Conservation (phyloP, 352 stramenopile genomes). For the Pythium folliculosum region DNA sequence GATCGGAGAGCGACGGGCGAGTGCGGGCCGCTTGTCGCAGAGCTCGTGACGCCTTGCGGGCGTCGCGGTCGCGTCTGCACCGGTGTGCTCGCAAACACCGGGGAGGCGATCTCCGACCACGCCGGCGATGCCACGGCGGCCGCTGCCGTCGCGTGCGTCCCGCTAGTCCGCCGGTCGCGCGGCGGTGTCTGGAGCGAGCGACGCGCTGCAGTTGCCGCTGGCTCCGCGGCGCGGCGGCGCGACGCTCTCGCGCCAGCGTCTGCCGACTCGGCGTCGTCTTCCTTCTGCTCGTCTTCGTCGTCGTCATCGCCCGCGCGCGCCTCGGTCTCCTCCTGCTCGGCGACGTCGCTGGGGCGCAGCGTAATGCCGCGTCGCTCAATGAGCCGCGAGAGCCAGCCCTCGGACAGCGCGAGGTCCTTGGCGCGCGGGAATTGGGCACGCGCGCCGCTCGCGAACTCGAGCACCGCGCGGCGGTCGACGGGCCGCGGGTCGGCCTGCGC, state of each 20-base stretch:
- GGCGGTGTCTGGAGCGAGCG: background rate
- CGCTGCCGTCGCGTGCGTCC: too few species aligned
- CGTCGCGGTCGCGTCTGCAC: background rate
- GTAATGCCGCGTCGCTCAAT: slow-evolving; percentile 1
- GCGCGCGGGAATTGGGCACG: background rate
- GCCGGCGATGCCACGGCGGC: background rate
- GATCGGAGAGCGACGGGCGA: background rate
- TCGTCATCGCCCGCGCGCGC: background rate
- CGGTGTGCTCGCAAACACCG: background rate
- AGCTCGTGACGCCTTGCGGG: background rate
- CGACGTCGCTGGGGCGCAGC: background rate
- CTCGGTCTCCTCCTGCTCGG: background rate
- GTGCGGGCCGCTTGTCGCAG: background rate
- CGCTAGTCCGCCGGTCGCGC: too few species aligned
- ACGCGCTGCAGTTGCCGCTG: background rate
- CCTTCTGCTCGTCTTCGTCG: background rate
- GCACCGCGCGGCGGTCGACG: background rate
- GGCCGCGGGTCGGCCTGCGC: background rate
- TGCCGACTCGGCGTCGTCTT: background rate
- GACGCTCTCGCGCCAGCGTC: background rate
- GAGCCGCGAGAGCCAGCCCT: slow-evolving; percentile 18
- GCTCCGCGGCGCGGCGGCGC: too few species aligned
- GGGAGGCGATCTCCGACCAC: background rate
- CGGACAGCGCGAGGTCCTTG: slow-evolving; percentile 14
- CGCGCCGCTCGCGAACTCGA: slow-evolving; percentile 7